Evolutionary conservation across 2,329 filamentous ascomycete species (phyloP).

Genomic region (Clarireedia homoeocarpa): DNA sequence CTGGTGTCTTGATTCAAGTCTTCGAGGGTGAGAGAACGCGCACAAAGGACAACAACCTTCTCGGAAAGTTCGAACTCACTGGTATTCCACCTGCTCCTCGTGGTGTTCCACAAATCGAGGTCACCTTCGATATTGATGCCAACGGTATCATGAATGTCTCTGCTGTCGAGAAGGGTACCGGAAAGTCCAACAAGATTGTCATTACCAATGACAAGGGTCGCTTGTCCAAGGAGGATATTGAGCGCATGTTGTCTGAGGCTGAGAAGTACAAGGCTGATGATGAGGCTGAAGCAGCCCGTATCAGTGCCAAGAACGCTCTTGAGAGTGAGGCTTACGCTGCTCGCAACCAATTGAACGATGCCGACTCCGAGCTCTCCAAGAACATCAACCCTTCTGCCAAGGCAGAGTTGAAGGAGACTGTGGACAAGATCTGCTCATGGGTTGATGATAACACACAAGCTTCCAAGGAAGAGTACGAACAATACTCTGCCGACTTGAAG

Average conservation of each 20-base stretch:
- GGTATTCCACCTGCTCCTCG: conserved; percentile 94
- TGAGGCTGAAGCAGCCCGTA: conserved; percentile 85
- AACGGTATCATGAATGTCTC: conserved; percentile 99
- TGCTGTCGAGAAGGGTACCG: conserved; percentile 96
- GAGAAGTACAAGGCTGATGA: conserved; percentile 99
- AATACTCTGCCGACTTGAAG: conserved; percentile 90
- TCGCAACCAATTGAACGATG: conserved; percentile 83
- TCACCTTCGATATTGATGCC: conserved; percentile 97
- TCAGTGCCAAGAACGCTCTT: conserved; percentile 96
- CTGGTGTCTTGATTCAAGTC: conserved; percentile 97
- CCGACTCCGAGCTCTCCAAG: conserved; percentile 74
- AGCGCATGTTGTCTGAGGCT: conserved; percentile 96
- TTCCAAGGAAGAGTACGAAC: conserved; percentile 84
- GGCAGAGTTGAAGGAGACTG: conserved; percentile 79
- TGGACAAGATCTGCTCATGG: conserved; percentile 87
- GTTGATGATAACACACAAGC: conserved; percentile 96
- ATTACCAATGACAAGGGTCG: conserved; percentile 99
- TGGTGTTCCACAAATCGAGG: conserved; percentile 98
- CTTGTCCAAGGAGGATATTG: conserved; percentile 98
- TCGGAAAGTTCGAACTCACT: conserved; percentile 98
- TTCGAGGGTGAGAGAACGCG: conserved; percentile 98
- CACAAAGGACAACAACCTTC: conserved; percentile 98
- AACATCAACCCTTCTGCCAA: conserved; percentile 74
- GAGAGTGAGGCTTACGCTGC: conserved; percentile 85
- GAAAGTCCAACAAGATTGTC: conserved; percentile 99